These are phyloP conservation scores for Alternaria sp. DNA, from an alignment of 2,329 filamentous ascomycete genomes.

Conservation along the genomic window DNA sequence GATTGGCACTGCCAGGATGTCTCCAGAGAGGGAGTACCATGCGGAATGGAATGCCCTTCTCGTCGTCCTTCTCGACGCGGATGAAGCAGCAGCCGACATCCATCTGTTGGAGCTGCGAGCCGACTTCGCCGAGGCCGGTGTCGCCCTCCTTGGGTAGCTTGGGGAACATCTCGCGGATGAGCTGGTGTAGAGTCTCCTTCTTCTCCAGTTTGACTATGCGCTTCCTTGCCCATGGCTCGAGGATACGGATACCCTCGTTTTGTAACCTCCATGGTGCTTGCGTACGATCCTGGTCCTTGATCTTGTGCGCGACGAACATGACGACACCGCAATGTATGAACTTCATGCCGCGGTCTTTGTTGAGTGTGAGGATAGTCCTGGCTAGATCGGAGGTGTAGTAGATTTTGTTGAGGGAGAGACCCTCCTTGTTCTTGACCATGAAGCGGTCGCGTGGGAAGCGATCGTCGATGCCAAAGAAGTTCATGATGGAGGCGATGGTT, in stretches of 20 bases:
- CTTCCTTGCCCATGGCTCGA: conserved; percentile 87
- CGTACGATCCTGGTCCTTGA: conserved; percentile 96
- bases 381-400: conserved; percentile 92
- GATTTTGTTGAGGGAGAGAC: conserved; percentile 88
- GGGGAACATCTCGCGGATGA: conserved; percentile 97
- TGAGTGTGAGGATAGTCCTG: conserved; percentile 82
- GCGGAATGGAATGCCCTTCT: conserved; percentile 70
- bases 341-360: conserved; percentile 89
- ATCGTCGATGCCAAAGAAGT: conserved; percentile 83
- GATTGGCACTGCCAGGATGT: conserved; percentile 86
- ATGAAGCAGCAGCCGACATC: conserved; percentile 92
- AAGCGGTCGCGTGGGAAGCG: conserved; percentile 90
- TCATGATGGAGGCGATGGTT: conserved; percentile 76
- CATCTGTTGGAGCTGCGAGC: conserved; percentile 77
- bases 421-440: conserved; percentile 92
- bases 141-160: conserved; percentile 78
- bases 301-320: conserved; percentile 73
- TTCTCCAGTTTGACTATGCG: conserved; percentile 77
- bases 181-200: conserved; percentile 77
- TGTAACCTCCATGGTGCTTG: conserved; percentile 94
- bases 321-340: conserved; percentile 97
- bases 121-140: conserved; percentile 83
- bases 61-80: conserved; percentile 76
- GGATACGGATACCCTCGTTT: conserved; percentile 87
- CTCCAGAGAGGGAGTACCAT: conserved; percentile 95